A percentile compares a stretch with the other conserved stretches of the same genome.
phyloP scores from a whole-genome alignment of 257 asterid genomes.

The Solanum chaucha region DNA sequence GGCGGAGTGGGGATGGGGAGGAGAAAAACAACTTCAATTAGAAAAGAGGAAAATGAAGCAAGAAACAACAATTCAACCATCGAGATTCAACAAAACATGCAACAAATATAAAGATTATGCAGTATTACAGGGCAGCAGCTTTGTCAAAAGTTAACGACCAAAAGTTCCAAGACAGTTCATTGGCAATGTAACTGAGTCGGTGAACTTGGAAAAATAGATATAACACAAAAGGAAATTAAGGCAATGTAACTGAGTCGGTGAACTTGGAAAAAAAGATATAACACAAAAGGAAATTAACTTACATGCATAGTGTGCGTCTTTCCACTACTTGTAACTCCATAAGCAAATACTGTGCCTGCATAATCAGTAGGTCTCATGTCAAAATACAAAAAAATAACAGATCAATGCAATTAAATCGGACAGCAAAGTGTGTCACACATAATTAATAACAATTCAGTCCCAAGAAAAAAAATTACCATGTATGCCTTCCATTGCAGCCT shows the following conservation, averaged over 20 bases:
- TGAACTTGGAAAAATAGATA: neutral
- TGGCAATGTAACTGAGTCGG: neutral
- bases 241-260: neutral
- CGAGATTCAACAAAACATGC: neutral
- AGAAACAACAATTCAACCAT: neutral
- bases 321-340: constrained; percentile 99
- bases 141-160: neutral
- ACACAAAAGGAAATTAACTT: constrained; percentile 21
- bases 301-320: constrained; percentile 99
- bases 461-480: constrained; percentile 48
- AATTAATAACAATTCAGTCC: neutral
- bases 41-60: neutral
- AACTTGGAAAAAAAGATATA: neutral
- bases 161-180: neutral
- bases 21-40: neutral
- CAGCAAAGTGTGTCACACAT: neutral
- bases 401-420: neutral
- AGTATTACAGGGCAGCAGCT: neutral
- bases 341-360: constrained; percentile 99
- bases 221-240: constrained; percentile 1
- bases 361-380: constrained; percentile 4
- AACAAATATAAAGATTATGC: neutral
- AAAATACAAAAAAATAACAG: neutral
- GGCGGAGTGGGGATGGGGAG: neutral
- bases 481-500: constrained; percentile 97